Evolutionary conservation across 495 filamentous ascomycete species (phyloP).

Genomic region (Aspergillus cristatus): DNA sequence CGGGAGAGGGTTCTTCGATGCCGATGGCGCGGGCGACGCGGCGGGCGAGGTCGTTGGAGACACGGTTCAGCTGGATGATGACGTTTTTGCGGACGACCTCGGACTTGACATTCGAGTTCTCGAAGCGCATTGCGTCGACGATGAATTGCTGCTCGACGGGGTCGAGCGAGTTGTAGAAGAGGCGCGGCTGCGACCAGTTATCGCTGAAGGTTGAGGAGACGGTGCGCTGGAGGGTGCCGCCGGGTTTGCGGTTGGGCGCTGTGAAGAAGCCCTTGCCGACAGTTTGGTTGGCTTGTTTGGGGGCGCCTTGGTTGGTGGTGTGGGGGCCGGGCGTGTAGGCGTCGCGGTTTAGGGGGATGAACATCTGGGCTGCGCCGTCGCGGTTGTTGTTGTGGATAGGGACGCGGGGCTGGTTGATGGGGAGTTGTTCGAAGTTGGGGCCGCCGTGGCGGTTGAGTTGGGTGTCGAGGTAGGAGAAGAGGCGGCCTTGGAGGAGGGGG

Average conservation of each 20-base stretch:
- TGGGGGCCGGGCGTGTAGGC: constrained; percentile 52
- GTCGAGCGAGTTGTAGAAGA: constrained; percentile 69
- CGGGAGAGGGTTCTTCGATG: constrained; percentile 44
- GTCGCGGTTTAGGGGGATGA: constrained; percentile 39
- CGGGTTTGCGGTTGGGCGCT: constrained; percentile 44
- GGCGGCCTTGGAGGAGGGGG: constrained; percentile 62
- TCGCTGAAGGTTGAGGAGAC: constrained; percentile 60
- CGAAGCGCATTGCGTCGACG: constrained; percentile 72
- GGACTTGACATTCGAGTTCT: constrained; percentile 51
- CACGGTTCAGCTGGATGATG: constrained; percentile 59
- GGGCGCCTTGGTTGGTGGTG: constrained; percentile 55
- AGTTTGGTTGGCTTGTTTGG: constrained; percentile 62
- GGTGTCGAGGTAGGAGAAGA: constrained; percentile 70
- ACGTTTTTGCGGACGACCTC: constrained; percentile 47
- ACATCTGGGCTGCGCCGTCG: constrained; percentile 30
- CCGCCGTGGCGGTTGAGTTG: constrained; percentile 63
- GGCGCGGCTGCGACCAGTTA: constrained; percentile 65
- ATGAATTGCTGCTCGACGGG: constrained; percentile 66
- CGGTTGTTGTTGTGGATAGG: constrained; percentile 65
- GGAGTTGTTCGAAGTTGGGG: constrained; percentile 69
- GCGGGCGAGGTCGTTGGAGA: constrained; percentile 59
- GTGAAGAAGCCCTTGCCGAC: constrained; percentile 67
- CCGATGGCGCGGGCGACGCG: constrained; percentile 59
- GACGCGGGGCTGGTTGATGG: constrained; percentile 58
- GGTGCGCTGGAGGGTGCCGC: constrained; percentile 48